Base-by-base conservation (phyloP, 345 rosid genomes). In the Luvunga scandens region DNA sequence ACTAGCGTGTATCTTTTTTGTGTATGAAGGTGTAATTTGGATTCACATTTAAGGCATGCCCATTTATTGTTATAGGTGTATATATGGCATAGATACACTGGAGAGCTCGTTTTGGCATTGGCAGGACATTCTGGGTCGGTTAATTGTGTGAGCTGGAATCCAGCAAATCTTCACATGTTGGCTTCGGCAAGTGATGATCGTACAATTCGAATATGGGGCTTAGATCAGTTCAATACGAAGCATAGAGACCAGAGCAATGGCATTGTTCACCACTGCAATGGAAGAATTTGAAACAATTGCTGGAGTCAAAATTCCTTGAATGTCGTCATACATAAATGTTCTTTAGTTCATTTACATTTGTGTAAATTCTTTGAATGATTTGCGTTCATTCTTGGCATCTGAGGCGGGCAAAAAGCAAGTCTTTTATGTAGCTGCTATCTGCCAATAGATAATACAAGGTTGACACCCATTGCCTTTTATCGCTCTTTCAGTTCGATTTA, bases 141-240 rank as follows among this genome's bases (percentile, higher is more conserved):
- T 0, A 91, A 91, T 77, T 86, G 95, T 71, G 95, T 90, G 80
- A 90, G 90, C 92, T 91, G 95, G 93, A 91, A 84, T 67, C 93
- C 93, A 0, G 81, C 81, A 4, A 90, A 91, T 76, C 90, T 82
- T 22, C 90, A 91, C 71, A 91, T 91, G 93, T 48, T 91, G 73
- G 95, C 95, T 22, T 90, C 95, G 36, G 93, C 87, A 31, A 90
- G 95, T 66, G 93, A 91, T 73, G 95, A 91, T 50, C 84, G 85
- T 31, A 88, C 95, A 39, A 85, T 91, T 72, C 85, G 95, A 82
- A 88, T 91, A 74, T 91, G 95, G 95, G 93, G 93, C 25, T 82
- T 91, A 67, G 89, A 85, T 75, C 24, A 39, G 72, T 55, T 80
- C 25, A 77, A 85, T n/a, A 55, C 28, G 77, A 88, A 85, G 77